phyloP scores from a whole-genome alignment of 164 flowering plant species.

The Malania oleifera region DNA sequence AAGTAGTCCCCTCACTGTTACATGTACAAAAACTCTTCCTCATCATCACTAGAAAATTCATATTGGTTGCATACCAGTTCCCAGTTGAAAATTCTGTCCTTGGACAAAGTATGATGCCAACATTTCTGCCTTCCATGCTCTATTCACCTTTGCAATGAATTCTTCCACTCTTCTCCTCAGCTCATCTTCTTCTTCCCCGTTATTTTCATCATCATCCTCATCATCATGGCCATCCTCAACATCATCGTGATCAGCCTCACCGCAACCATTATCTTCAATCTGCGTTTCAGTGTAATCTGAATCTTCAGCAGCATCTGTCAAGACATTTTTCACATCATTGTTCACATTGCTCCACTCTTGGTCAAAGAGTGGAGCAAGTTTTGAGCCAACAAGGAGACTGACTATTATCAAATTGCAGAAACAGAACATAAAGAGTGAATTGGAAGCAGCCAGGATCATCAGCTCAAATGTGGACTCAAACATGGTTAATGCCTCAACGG shows the following conservation, averaged over 20 bases:
- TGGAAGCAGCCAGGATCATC: constrained; percentile 36
- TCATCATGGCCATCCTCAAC: background rate
- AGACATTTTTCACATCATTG: background rate
- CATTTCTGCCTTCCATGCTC: constrained; percentile 45
- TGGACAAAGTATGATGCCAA: background rate
- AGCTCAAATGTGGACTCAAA: constrained; percentile 34
- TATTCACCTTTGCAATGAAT: constrained; percentile 49
- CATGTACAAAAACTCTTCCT: no score
- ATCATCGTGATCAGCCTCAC: background rate
- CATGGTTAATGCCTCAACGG: constrained; percentile 36
- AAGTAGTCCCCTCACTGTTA: no score
- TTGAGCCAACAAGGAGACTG: constrained; percentile 30
- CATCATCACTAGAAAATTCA: background rate
- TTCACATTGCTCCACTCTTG: constrained; percentile 7
- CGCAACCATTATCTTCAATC: no score
- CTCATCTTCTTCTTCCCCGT: constrained; percentile 36
- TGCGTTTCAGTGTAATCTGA: background rate
- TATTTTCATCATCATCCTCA: constrained; percentile 3
- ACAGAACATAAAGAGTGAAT: constrained; percentile 39
- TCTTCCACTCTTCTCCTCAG: constrained; percentile 50
- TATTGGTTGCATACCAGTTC: background rate
- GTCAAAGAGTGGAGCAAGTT: constrained; percentile 12
- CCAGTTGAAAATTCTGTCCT: background rate
- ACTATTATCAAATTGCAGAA: constrained; percentile 52
- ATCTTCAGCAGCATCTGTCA: background rate